Conservation (phyloP, 2,329 filamentous ascomycete species). For the Diaporthe velutina region DNA sequence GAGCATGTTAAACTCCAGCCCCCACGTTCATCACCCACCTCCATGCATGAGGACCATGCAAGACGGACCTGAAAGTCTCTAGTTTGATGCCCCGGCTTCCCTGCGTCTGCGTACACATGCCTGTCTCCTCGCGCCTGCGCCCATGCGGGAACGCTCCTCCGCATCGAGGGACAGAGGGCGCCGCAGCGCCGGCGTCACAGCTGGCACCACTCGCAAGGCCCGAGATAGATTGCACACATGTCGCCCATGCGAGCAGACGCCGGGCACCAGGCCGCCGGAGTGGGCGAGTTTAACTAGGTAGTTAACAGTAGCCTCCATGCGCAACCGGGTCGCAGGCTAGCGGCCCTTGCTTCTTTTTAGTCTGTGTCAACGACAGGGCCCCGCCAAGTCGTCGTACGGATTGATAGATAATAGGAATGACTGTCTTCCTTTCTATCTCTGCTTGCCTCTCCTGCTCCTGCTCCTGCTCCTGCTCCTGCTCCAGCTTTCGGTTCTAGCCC, state of each 20-base stretch:
- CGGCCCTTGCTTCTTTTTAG: constrained; percentile 29
- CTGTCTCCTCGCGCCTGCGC: background rate
- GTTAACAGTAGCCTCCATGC: constrained; percentile 16
- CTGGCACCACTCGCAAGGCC: constrained; percentile 29
- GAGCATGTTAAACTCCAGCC: constrained; percentile 2
- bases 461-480: background rate
- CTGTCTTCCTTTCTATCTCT: constrained; percentile 6
- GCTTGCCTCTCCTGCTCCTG: background rate
- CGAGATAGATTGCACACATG: constrained; percentile 27
- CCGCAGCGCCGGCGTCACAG: constrained; percentile 22
- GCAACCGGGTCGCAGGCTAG: constrained; percentile 18
- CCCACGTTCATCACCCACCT: constrained; percentile 32
- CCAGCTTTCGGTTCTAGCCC: constrained; percentile 5
- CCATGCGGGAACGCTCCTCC: constrained; percentile 4
- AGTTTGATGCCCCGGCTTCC: constrained; percentile 16
- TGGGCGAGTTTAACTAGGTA: constrained; percentile 19
- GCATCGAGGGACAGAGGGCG: background rate
- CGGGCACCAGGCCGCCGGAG: background rate
- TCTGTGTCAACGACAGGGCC: constrained; percentile 20
- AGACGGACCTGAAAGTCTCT: constrained; percentile 36
- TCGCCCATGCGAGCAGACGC: background rate
- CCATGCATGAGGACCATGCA: constrained; percentile 36
- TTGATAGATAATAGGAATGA: constrained; percentile 5
- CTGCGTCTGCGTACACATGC: constrained; percentile 21
- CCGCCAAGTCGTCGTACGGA: constrained; percentile 19